Evolutionary conservation across 768 basidiomycete species (phyloP).

Genomic region (Tephrocybe sp.): DNA sequence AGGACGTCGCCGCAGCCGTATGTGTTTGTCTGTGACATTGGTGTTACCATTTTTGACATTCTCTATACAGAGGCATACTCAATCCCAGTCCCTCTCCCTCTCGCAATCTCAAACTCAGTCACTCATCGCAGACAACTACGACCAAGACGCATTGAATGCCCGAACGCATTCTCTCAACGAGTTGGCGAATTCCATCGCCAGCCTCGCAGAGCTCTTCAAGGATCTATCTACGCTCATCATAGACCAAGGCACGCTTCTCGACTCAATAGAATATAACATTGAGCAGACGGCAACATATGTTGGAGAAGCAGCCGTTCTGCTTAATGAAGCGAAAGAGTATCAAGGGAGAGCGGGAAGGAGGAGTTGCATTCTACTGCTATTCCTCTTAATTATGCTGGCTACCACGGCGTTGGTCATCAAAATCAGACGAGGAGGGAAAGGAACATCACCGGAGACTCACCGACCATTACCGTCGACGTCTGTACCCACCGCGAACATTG

Average conservation of each 20-base stretch:
- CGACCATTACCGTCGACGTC: slow-evolving; percentile 21
- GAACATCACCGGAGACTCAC: slow-evolving; percentile 27
- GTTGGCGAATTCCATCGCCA: slow-evolving; percentile 89
- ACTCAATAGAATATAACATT: slow-evolving; percentile 97
- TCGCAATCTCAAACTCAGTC: slow-evolving; percentile 36
- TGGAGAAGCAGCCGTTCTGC: slow-evolving; percentile 79
- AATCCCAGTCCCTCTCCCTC: slow-evolving; percentile 34
- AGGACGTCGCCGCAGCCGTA: slow-evolving; percentile 86
- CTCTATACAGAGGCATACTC: slow-evolving; percentile 27
- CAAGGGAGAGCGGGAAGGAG: slow-evolving; percentile 92
- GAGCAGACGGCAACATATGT: slow-evolving; percentile 85
- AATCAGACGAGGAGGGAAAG: slow-evolving; percentile 52
- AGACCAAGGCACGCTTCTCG: slow-evolving; percentile 95
- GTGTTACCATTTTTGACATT: slow-evolving; percentile 8
- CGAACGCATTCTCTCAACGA: slow-evolving; percentile 75
- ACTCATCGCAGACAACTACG: slow-evolving; percentile 35
- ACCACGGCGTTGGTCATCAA: slow-evolving; percentile 91
- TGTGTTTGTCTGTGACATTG: slow-evolving; percentile 30
- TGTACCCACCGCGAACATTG: background rate
- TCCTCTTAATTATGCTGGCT: slow-evolving; percentile 87
- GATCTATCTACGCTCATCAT: slow-evolving; percentile 92
- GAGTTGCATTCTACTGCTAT: slow-evolving; percentile 88
- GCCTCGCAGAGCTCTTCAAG: slow-evolving; percentile 93
- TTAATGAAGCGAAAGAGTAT: slow-evolving; percentile 80
- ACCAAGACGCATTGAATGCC: slow-evolving; percentile 38